Conservation (phyloP, 2,329 filamentous ascomycete genomes). For the Talaromyces rugulosus region DNA sequence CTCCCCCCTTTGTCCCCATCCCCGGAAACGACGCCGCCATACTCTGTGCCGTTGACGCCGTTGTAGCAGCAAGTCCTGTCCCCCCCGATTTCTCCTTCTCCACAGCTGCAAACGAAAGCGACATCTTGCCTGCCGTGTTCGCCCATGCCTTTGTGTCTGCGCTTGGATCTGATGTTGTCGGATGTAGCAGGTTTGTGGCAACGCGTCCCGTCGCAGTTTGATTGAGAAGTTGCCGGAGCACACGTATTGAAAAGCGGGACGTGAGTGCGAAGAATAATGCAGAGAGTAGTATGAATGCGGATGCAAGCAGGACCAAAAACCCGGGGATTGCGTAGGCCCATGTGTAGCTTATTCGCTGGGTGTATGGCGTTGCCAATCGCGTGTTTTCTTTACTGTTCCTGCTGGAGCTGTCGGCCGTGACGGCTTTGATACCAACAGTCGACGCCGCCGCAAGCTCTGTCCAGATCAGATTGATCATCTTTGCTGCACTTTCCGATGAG, state of each 20-base stretch:
- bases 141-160: not conserved
- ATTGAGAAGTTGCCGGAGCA: not conserved
- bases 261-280: not conserved
- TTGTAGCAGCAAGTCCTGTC: not conserved
- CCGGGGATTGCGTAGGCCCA: not conserved
- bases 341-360: not conserved
- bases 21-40: not conserved
- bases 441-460: constrained; percentile 43
- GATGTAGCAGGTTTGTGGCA: not conserved
- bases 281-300: not conserved
- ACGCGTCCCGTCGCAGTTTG: not conserved
- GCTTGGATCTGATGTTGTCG: not conserved
- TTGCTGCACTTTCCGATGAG: constrained; percentile 21
- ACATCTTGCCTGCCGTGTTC: not conserved
- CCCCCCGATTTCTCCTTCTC: not conserved
- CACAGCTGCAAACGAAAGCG: not conserved
- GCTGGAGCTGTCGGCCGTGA: not conserved
- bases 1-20: not conserved
- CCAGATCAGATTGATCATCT: constrained; percentile 44
- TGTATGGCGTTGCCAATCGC: not conserved
- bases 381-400: too few relatives aligned
- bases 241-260: not conserved
- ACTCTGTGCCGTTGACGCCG: not conserved
- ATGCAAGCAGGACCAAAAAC: not conserved
- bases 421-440: constrained; percentile 35